phyloP scores from a whole-genome alignment of 1,139 yeast genomes.

The Debaryomycetaceae sp. region DNA sequence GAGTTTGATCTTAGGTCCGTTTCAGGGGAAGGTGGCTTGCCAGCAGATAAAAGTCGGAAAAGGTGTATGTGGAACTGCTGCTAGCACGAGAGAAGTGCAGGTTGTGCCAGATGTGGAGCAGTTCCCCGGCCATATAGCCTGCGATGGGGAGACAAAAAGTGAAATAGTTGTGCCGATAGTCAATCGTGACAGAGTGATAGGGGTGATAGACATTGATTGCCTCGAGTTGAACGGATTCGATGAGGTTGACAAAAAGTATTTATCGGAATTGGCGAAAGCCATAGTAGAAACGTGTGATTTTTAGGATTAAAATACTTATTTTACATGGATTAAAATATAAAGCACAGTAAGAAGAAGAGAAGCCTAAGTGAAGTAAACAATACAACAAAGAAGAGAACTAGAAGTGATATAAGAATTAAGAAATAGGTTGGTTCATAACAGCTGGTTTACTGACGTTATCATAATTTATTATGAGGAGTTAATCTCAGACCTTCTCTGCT shows the following conservation, averaged over 20 bases:
- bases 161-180: slow-evolving; percentile 88
- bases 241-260: slow-evolving; percentile 51
- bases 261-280: slow-evolving; percentile 56
- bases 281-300: slow-evolving; percentile 51
- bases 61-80: slow-evolving; percentile 94
- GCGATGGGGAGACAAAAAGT: slow-evolving; percentile 91
- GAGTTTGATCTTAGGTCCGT: slow-evolving; percentile 79
- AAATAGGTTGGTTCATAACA: background rate
- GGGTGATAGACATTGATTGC: slow-evolving; percentile 88
- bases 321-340: background rate
- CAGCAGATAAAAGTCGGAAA: slow-evolving; percentile 71
- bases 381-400: slow-evolving; percentile 2
- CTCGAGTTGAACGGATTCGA: slow-evolving; percentile 61
- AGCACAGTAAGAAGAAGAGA: background rate
- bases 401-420: slow-evolving; percentile 2
- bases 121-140: slow-evolving; percentile 93
- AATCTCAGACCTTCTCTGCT: slow-evolving; percentile 55
- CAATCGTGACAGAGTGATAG: slow-evolving; percentile 46
- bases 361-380: slow-evolving; percentile 1
- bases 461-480: background rate
- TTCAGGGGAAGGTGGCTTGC: slow-evolving; percentile 96
- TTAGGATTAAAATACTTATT: slow-evolving; percentile 6
- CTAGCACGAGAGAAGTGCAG: slow-evolving; percentile 54
- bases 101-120: slow-evolving; percentile 71
- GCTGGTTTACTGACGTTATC: background rate